Evolutionary conservation across 139 green algal species (phyloP).

Genomic region (Nannochloris sp.): DNA sequence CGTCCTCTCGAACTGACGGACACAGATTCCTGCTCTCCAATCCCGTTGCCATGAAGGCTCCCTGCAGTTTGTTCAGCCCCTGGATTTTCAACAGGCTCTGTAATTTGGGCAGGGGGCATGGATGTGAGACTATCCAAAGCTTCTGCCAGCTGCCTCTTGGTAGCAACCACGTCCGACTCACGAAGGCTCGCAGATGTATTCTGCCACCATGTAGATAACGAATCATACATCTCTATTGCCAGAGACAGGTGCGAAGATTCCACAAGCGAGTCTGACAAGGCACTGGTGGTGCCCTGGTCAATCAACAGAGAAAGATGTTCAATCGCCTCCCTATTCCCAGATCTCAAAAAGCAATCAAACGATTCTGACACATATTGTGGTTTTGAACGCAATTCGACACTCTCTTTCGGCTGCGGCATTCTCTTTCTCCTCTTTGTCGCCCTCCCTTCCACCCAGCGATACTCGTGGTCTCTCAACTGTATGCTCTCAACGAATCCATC

Average conservation of each 20-base stretch:
- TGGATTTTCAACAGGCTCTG: slow-evolving; percentile 8
- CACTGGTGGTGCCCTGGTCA: no score
- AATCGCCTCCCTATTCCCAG: no score
- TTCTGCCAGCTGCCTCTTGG: not conserved
- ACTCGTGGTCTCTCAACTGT: slow-evolving; percentile 19
- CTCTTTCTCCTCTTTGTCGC: not conserved
- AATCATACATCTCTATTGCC: no score
- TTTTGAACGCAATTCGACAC: no score
- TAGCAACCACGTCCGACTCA: not conserved
- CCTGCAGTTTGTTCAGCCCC: slow-evolving; percentile 15
- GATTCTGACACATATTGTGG: no score
- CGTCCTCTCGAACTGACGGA: not conserved
- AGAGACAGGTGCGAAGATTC: no score
- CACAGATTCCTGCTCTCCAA: not conserved
- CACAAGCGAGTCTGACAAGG: no score
- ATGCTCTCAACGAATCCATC: slow-evolving; percentile 59
- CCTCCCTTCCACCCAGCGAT: slow-evolving; percentile 18
- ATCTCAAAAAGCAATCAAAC: no score
- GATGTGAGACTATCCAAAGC: not conserved
- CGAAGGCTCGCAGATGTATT: not conserved
- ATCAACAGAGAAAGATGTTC: no score
- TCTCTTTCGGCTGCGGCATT: not conserved
- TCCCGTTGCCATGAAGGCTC: slow-evolving; percentile 19
- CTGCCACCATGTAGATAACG: no score
- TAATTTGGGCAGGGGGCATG: not conserved